Evolutionary conservation across 2,329 filamentous ascomycete species (phyloP).

Genomic region (Lasiodiplodia hormozganensis): DNA sequence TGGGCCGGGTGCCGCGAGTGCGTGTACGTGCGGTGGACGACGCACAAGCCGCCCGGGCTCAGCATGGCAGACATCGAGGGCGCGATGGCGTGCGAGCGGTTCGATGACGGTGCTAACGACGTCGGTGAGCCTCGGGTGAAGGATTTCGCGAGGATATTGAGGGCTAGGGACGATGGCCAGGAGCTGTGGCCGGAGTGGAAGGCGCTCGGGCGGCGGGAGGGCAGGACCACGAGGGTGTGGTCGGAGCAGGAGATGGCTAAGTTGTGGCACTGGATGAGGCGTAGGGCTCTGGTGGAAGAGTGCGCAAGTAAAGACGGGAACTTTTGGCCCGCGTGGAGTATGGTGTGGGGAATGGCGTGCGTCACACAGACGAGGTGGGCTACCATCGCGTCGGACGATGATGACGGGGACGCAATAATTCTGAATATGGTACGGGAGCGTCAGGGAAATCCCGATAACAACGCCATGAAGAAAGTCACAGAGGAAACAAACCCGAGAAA

Average conservation of each 20-base stretch:
- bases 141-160: not conserved
- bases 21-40: constrained; percentile 11
- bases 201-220: too few species aligned
- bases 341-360: not conserved
- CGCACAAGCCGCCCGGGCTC: not conserved
- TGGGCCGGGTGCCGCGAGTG: constrained; percentile 10
- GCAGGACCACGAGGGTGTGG: not conserved
- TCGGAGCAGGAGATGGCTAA: not conserved
- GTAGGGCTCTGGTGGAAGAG: not conserved
- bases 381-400: not conserved
- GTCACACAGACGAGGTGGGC: not conserved
- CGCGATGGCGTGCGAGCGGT: not conserved
- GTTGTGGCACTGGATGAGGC: not conserved
- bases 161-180: not conserved
- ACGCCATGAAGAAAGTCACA: not conserved
- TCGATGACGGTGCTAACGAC: not conserved
- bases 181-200: not conserved
- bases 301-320: not conserved
- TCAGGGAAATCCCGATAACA: not conserved
- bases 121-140: not conserved
- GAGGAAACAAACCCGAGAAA: not conserved
- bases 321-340: not conserved
- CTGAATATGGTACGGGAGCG: not conserved
- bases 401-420: not conserved
- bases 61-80: not conserved